Evolutionary conservation across 2,329 filamentous ascomycete genomes (phyloP).

Genomic region (Arthroderma sp.): DNA sequence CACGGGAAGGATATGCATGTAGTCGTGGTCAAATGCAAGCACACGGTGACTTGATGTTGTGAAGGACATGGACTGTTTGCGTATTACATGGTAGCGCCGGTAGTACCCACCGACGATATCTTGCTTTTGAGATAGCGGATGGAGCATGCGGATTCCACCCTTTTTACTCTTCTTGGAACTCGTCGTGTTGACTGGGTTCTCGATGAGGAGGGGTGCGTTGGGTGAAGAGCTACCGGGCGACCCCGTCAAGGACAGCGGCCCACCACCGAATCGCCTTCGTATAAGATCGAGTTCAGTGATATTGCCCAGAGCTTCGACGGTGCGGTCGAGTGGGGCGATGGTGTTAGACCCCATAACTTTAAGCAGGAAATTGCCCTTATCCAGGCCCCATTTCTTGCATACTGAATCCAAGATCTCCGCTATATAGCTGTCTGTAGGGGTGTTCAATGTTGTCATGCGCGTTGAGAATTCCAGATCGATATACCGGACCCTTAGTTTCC

Average conservation of each 20-base stretch:
- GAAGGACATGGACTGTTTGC: slow-evolving; percentile 54
- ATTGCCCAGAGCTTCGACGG: slow-evolving; percentile 49
- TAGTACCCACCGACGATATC: slow-evolving; percentile 38
- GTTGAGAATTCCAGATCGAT: slow-evolving; percentile 45
- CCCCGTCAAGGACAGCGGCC: slow-evolving; percentile 41
- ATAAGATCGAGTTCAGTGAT: slow-evolving; percentile 49
- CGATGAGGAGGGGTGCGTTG: slow-evolving; percentile 50
- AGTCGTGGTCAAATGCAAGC: slow-evolving; percentile 51
- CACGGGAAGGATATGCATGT: slow-evolving; percentile 51
- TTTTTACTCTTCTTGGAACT: slow-evolving; percentile 32
- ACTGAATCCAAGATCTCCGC: slow-evolving; percentile 53
- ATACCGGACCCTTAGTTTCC: slow-evolving; percentile 47
- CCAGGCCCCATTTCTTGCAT: slow-evolving; percentile 49
- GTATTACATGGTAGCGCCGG: slow-evolving; percentile 50
- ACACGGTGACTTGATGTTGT: slow-evolving; percentile 47
- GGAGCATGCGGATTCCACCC: slow-evolving; percentile 25
- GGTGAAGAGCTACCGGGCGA: slow-evolving; percentile 50
- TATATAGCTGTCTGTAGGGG: slow-evolving; percentile 53
- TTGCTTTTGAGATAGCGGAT: slow-evolving; percentile 35
- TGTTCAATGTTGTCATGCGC: slow-evolving; percentile 41
- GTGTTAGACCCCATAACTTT: slow-evolving; percentile 52
- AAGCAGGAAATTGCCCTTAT: slow-evolving; percentile 50
- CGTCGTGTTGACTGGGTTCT: slow-evolving; percentile 17
- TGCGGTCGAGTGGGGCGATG: slow-evolving; percentile 50
- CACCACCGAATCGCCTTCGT: slow-evolving; percentile 49